Conservation (phyloP, 2,329 filamentous ascomycete species). For the Rutstroemia sydowiana region DNA sequence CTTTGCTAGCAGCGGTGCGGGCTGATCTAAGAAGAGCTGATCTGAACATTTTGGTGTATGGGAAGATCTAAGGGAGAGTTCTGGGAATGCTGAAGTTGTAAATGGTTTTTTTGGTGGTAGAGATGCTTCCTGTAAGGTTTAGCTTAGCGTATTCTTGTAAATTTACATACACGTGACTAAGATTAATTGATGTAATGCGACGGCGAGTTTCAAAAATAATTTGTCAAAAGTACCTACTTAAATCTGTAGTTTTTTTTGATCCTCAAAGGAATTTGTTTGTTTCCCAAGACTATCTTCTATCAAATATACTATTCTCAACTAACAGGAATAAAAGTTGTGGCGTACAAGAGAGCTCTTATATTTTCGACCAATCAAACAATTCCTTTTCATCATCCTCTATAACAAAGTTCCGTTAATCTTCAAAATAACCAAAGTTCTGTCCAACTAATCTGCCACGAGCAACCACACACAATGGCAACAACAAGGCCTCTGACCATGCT, state of each 20-base stretch:
- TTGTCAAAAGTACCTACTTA: neutral
- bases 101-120: conserved; percentile 4
- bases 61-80: conserved; percentile 13
- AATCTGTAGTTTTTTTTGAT: neutral
- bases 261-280: neutral
- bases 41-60: conserved; percentile 70
- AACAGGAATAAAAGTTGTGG: neutral
- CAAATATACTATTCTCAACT: neutral
- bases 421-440: conserved; percentile 14
- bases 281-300: neutral
- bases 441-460: conserved; percentile 27
- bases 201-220: neutral
- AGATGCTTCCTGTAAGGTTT: conserved; percentile 7
- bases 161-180: conserved; percentile 2
- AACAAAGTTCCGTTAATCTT: conserved; percentile 11
- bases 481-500: conserved; percentile 31
- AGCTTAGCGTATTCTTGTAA: conserved; percentile 13
- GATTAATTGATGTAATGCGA: neutral
- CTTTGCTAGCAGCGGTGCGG: conserved; percentile 42
- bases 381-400: conserved; percentile 4
- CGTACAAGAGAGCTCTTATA: conserved; percentile 2
- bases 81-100: conserved; percentile 4
- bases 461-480: conserved; percentile 30
- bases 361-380: conserved; percentile 6
- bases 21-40: conserved; percentile 75